These are phyloP conservation scores for Solanum commersonii DNA, from an alignment of 257 asterid genomes.

Conservation along the genomic window DNA sequence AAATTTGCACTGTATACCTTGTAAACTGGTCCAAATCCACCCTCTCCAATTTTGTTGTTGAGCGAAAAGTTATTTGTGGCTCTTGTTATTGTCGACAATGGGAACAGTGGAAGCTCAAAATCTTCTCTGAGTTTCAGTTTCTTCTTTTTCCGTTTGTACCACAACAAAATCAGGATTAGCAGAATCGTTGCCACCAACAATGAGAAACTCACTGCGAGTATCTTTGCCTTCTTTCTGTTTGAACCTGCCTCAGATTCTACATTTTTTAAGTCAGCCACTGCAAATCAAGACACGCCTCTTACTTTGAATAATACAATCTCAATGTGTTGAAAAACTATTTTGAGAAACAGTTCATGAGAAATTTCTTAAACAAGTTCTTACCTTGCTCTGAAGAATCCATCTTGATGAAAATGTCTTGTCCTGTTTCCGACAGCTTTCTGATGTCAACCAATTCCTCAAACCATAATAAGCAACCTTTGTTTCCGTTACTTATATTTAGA, in stretches of 20 bases:
- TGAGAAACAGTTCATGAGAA: not conserved
- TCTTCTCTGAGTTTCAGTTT: not conserved
- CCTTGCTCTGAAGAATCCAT: constrained; percentile 9
- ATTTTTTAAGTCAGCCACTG: not conserved
- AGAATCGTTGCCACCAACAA: not conserved
- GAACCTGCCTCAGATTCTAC: not conserved
- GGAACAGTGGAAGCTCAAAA: constrained; percentile 13
- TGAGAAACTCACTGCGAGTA: not conserved
- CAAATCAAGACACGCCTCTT: not conserved
- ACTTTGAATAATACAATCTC: not conserved
- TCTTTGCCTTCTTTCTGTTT: not conserved
- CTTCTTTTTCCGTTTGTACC: not conserved
- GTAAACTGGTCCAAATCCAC: constrained; percentile 25
- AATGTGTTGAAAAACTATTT: not conserved
- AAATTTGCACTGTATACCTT: constrained; percentile 6
- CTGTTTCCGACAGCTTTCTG: not conserved
- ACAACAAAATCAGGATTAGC: not conserved
- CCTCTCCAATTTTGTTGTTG: constrained; percentile 9
- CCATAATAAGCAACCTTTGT: constrained; percentile 32
- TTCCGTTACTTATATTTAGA: constrained; percentile 2
- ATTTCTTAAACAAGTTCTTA: not conserved
- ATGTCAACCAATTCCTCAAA: constrained; percentile 19
- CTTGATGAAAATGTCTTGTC: constrained; percentile 16
- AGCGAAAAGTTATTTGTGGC: constrained; percentile 13
- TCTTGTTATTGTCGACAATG: constrained; percentile 1